Percentiles rank a stretch among this genome's conserved stretches.
phyloP scores from a whole-genome alignment of 2,329 filamentous ascomycete species.

The Penicillium fuscoglaucum region DNA sequence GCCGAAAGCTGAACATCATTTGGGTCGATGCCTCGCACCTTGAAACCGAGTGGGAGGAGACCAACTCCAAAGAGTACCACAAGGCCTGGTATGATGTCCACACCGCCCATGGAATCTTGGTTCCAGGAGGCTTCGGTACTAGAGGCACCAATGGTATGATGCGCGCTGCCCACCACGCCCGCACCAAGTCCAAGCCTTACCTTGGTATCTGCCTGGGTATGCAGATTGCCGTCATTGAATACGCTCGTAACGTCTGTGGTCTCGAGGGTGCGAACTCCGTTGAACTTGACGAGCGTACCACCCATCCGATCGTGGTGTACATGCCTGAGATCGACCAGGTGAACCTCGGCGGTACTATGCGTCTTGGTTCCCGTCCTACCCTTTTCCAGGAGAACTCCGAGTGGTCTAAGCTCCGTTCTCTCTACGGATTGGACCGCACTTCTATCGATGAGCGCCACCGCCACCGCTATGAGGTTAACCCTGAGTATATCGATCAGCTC shows the following conservation, averaged over 20 bases:
- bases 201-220: slow-evolving; percentile 89
- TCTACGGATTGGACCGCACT: slow-evolving; percentile 62
- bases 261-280: slow-evolving; percentile 57
- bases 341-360: slow-evolving; percentile 81
- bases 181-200: slow-evolving; percentile 76
- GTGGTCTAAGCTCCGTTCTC: slow-evolving; percentile 72
- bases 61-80: slow-evolving; percentile 72
- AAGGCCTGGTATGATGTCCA: slow-evolving; percentile 81
- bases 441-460: slow-evolving; percentile 72
- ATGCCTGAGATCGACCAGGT: slow-evolving; percentile 84
- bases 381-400: slow-evolving; percentile 73
- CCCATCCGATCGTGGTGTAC: slow-evolving; percentile 75
- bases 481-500: slow-evolving; percentile 68
- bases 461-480: slow-evolving; percentile 89
- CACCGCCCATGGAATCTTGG: slow-evolving; percentile 57
- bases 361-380: slow-evolving; percentile 72
- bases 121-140: slow-evolving; percentile 75
- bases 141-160: slow-evolving; percentile 91
- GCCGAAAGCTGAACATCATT: slow-evolving; percentile 50
- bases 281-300: slow-evolving; percentile 57
- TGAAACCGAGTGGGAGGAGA: slow-evolving; percentile 68
- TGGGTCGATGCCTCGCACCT: slow-evolving; percentile 85
- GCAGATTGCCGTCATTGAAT: slow-evolving; percentile 91
- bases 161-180: slow-evolving; percentile 76
- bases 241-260: slow-evolving; percentile 71